phyloP scores from a whole-genome alignment of 805 yeast species.

The Cyberlindnera amylophila region DNA sequence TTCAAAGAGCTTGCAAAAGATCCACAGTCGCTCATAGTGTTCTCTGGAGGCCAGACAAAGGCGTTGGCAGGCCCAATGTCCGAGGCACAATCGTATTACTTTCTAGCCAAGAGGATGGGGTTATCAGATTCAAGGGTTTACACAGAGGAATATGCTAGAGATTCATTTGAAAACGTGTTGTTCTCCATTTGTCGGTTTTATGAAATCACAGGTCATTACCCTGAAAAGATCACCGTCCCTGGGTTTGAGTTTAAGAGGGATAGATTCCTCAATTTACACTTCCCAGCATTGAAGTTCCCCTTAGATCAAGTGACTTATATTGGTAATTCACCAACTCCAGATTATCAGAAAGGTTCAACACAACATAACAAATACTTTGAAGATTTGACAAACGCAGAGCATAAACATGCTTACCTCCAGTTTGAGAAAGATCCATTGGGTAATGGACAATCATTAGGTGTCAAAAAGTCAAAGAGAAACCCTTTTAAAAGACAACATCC shows the following conservation, averaged over 20 bases:
- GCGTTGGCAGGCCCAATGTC: constrained; percentile 48
- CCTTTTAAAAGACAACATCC: constrained; percentile 46
- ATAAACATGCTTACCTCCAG: constrained; percentile 46
- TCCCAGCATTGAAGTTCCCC: constrained; percentile 46
- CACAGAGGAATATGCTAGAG: constrained; percentile 72
- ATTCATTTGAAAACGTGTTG: constrained; percentile 73
- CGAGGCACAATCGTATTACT: constrained; percentile 57
- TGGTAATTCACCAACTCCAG: constrained; percentile 56
- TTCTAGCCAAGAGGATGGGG: constrained; percentile 37
- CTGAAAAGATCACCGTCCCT: constrained; percentile 49
- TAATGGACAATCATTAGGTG: constrained; percentile 36
- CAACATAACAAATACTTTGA: constrained; percentile 39
- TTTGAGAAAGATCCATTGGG: constrained; percentile 61
- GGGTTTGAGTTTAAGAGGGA: constrained; percentile 73
- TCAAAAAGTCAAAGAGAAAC: constrained; percentile 52
- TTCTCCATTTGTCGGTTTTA: constrained; percentile 54
- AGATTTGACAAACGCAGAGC: constrained; percentile 46
- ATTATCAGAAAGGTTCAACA: constrained; percentile 20
- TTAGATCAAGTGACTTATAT: constrained; percentile 40
- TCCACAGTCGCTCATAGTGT: constrained; percentile 36
- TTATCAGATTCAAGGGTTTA: constrained; percentile 28
- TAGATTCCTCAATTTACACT: constrained; percentile 56
- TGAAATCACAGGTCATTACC: constrained; percentile 45
- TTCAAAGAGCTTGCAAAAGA: constrained; percentile 34
- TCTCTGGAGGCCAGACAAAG: constrained; percentile 74